phyloP scores from a whole-genome alignment of 2,329 filamentous ascomycete genomes.

The Sphaerulina vaccinii region DNA sequence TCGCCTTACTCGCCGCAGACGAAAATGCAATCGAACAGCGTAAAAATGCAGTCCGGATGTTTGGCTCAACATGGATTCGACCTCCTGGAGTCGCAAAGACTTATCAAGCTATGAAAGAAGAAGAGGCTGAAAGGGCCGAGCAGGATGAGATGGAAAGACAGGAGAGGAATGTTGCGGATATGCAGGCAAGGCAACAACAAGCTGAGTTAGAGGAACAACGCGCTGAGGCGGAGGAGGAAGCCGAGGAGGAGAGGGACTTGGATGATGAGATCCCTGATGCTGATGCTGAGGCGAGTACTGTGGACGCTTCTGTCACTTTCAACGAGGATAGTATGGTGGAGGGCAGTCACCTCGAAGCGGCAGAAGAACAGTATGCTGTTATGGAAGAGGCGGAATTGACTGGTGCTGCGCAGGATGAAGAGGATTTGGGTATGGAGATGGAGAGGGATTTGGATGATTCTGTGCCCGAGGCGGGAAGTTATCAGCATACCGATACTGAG shows the following conservation, averaged over 20 bases:
- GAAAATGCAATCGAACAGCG: conserved; percentile 75
- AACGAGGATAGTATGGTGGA: conserved; percentile 51
- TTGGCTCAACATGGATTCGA: conserved; percentile 85
- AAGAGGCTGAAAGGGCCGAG: conserved; percentile 84
- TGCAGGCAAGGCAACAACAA: conserved; percentile 62
- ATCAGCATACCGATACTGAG: conserved; percentile 56
- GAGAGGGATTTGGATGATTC: conserved; percentile 47
- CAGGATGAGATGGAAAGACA: conserved; percentile 71
- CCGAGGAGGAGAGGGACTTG: conserved; percentile 47
- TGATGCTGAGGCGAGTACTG: conserved; percentile 54
- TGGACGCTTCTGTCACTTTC: conserved; percentile 44
- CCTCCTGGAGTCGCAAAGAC: conserved; percentile 88
- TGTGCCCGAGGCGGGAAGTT: conserved; percentile 53
- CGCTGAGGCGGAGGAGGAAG: conserved; percentile 44
- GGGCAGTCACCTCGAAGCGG: conserved; percentile 45
- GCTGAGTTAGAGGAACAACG: conserved; percentile 49
- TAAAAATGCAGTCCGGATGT: conserved; percentile 78
- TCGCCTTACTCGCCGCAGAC: conserved; percentile 70
- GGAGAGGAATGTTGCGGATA: conserved; percentile 69
- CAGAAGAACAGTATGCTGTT: conserved; percentile 44
- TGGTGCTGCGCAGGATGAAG: conserved; percentile 48
- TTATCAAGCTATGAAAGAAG: conserved; percentile 83
- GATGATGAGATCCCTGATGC: conserved; percentile 65
- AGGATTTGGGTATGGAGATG: conserved; percentile 42
- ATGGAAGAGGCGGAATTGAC: conserved; percentile 50